phyloP scores from a whole-genome alignment of 768 basidiomycete species.

The Gymnopilus junonius region DNA sequence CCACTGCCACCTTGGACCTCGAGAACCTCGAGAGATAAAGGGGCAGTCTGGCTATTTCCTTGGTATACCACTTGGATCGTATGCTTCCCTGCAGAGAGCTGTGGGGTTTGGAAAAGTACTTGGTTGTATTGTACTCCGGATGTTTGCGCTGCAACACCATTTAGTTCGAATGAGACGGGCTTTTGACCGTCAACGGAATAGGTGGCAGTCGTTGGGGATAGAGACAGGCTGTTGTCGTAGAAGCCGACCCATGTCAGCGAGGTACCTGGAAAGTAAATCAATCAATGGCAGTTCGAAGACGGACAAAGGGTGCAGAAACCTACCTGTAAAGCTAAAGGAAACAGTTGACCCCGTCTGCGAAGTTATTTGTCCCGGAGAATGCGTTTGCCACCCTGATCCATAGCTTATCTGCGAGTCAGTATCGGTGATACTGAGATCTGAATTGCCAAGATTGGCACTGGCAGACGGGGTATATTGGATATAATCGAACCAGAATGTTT shows the following conservation, averaged over 20 bases:
- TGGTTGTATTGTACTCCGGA: neutral
- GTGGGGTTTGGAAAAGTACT: neutral
- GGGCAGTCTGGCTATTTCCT: neutral
- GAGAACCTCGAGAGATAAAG: neutral
- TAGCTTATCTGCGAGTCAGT: slow-evolving; percentile 24
- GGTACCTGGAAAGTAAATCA: neutral
- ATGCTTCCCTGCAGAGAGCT: neutral
- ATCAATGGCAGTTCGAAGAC: neutral
- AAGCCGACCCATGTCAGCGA: slow-evolving; percentile 6
- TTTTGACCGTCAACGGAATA: slow-evolving; percentile 3
- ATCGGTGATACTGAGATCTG: slow-evolving; percentile 14
- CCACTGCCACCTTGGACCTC: neutral
- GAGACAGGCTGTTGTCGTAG: neutral
- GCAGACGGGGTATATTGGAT: slow-evolving; percentile 29
- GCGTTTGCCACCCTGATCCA: slow-evolving; percentile 21
- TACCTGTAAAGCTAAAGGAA: slow-evolving; percentile 30
- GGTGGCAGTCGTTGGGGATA: slow-evolving; percentile 1
- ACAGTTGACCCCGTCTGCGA: slow-evolving; percentile 23
- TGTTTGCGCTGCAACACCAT: neutral
- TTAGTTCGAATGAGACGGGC: neutral
- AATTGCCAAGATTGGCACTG: slow-evolving; percentile 12
- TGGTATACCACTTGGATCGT: slow-evolving; percentile 7
- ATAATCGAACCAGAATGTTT: slow-evolving; percentile 34
- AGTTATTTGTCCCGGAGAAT: slow-evolving; percentile 2
- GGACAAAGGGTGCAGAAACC: neutral